Evolutionary conservation across 805 yeast species (phyloP).

Genomic region (Ogataea allantospora): DNA sequence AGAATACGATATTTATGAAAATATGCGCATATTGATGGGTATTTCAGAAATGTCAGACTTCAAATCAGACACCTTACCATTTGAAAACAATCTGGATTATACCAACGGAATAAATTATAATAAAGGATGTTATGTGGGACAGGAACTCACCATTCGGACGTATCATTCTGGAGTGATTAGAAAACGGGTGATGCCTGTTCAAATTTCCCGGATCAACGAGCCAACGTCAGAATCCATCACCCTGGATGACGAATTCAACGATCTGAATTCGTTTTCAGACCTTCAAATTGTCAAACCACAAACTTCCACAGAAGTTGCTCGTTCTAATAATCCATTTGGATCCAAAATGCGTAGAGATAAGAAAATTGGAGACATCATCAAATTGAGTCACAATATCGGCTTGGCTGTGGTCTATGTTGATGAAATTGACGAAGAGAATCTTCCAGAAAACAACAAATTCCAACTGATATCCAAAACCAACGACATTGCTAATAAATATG

Average conservation of each 20-base stretch:
- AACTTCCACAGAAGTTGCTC: background rate
- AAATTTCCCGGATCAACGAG: constrained; percentile 29
- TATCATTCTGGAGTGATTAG: constrained; percentile 80
- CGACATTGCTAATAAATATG: constrained; percentile 31
- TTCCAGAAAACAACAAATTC: constrained; percentile 25
- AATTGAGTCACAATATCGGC: constrained; percentile 59
- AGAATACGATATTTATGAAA: constrained; percentile 33
- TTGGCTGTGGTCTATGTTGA: constrained; percentile 54
- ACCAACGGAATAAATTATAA: constrained; percentile 79
- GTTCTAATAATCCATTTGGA: constrained; percentile 17
- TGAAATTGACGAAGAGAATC: constrained; percentile 27
- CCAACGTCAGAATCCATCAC: constrained; percentile 2
- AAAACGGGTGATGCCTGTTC: constrained; percentile 76
- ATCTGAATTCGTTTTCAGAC: constrained; percentile 7
- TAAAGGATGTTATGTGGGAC: constrained; percentile 97
- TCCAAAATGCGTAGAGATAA: constrained; percentile 35
- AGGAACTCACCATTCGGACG: constrained; percentile 89
- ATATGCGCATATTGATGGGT: constrained; percentile 47
- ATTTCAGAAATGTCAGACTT: constrained; percentile 54
- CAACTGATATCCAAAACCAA: constrained; percentile 17
- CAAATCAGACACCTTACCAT: constrained; percentile 62
- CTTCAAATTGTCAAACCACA: constrained; percentile 19
- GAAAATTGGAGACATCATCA: constrained; percentile 61
- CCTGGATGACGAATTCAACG: background rate
- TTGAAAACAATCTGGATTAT: constrained; percentile 80